These are phyloP conservation scores for Penicillium nordicum DNA, from an alignment of 2,329 filamentous ascomycete genomes.

Conservation along the genomic window DNA sequence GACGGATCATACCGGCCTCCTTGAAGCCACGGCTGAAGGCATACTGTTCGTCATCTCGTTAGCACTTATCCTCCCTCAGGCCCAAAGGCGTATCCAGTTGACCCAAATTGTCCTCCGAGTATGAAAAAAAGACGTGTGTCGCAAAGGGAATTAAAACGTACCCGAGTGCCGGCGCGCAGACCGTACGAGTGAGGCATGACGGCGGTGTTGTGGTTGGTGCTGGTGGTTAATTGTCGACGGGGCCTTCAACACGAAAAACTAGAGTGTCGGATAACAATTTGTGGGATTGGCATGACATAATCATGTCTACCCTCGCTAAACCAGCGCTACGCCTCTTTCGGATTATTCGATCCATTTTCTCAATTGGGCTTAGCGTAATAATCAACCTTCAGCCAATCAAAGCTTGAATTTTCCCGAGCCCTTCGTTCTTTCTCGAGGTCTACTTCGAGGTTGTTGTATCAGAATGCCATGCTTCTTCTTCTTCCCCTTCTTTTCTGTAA, in stretches of 20 bases:
- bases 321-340: neutral
- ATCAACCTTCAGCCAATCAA: neutral
- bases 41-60: conserved; percentile 56
- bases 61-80: conserved; percentile 28
- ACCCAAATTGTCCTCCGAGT: neutral
- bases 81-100: conserved; percentile 10
- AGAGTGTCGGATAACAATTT: conserved; percentile 10
- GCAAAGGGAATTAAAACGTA: conserved; percentile 48
- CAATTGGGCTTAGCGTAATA: neutral
- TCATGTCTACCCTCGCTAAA: conserved; percentile 24
- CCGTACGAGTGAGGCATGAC: conserved; percentile 83
- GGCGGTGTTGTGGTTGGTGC: conserved; percentile 51
- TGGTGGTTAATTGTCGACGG: conserved; percentile 39
- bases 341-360: neutral
- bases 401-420: neutral
- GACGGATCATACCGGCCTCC: conserved; percentile 87
- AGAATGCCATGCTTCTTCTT: neutral
- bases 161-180: conserved; percentile 82
- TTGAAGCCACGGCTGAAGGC: conserved; percentile 94
- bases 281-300: conserved; percentile 8
- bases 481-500: neutral
- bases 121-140: conserved; percentile 4
- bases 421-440: neutral
- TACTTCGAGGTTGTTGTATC: neutral
- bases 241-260: conserved; percentile 14